Conservation (phyloP, 495 filamentous ascomycete genomes). For the Aspergillus sparsus region DNA sequence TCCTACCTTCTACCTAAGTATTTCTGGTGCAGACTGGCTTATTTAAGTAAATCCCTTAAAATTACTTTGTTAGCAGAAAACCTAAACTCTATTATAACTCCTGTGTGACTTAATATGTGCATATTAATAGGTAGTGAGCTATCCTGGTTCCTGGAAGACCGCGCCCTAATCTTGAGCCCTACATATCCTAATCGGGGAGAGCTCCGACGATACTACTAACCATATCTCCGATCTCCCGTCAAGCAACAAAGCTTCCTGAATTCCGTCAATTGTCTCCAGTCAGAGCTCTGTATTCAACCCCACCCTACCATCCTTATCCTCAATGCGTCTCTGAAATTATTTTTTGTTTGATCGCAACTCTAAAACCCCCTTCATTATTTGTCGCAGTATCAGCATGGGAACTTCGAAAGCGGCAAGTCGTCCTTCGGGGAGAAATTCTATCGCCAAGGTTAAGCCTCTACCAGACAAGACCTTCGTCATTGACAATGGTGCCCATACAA, state of each 20-base stretch:
- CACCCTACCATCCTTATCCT: neutral
- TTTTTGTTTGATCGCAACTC: neutral
- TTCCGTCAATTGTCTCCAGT: neutral
- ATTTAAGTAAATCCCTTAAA: too few species aligned
- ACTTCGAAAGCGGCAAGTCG: constrained; percentile 37
- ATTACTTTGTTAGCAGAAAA: too few species aligned
- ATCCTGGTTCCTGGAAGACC: neutral
- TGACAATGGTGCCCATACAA: constrained; percentile 91
- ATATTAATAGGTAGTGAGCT: neutral
- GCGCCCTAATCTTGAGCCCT: constrained; percentile 33
- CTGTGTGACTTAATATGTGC: too few species aligned
- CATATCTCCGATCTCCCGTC: constrained; percentile 13
- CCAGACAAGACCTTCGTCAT: constrained; percentile 76
- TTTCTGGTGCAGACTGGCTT: too few species aligned
- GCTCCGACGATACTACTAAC: constrained; percentile 2
- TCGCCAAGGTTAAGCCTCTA: constrained; percentile 34
- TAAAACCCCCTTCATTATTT: neutral
- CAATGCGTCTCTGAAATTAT: neutral
- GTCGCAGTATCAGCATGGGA: constrained; percentile 30
- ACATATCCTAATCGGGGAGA: constrained; percentile 28
- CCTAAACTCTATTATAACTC: too few species aligned
- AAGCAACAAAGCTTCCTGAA: constrained; percentile 10
- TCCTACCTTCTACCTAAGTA: too few species aligned
- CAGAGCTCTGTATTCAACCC: neutral
- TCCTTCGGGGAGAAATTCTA: constrained; percentile 33